Evolutionary conservation across 1,139 yeast species (phyloP).

Genomic region (Geotrichum candidum): DNA sequence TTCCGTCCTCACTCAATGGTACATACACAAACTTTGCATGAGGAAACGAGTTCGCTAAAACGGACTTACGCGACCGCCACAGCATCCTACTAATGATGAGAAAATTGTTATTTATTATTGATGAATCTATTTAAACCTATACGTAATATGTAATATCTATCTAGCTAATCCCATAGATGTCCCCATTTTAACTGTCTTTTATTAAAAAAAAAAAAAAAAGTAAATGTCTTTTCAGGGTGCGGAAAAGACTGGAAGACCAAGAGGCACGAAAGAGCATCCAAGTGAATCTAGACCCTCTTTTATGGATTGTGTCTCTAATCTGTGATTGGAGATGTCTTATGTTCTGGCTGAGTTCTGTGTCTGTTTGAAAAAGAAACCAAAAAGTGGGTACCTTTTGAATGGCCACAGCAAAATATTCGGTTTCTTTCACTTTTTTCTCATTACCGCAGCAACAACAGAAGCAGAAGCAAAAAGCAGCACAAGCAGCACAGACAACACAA

Average conservation of each 20-base stretch:
- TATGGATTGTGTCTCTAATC: no score
- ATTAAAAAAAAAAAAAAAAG: no score
- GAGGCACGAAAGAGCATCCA: no score
- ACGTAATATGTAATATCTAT: background rate
- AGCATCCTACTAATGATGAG: background rate
- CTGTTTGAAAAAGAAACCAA: background rate
- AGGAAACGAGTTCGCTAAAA: background rate
- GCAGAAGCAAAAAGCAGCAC: background rate
- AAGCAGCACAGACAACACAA: background rate
- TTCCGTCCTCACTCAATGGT: slow-evolving; percentile 57
- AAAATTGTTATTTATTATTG: background rate
- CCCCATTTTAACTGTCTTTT: background rate
- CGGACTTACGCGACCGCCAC: slow-evolving; percentile 19
- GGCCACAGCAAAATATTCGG: background rate
- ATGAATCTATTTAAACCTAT: background rate
- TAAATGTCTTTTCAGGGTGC: no score
- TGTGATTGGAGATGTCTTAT: no score
- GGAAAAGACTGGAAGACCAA: no score
- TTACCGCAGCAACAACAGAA: background rate
- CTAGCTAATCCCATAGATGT: background rate
- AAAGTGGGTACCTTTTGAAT: background rate
- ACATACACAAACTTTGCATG: slow-evolving; percentile 32
- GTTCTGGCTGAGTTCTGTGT: no score
- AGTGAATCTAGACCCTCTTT: no score
- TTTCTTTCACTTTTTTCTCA: background rate